Evolutionary conservation across 2,329 filamentous ascomycete species (phyloP), one percentile per base, ranked within the genome.

Genomic region (Hymenoscyphus albidus): DNA sequence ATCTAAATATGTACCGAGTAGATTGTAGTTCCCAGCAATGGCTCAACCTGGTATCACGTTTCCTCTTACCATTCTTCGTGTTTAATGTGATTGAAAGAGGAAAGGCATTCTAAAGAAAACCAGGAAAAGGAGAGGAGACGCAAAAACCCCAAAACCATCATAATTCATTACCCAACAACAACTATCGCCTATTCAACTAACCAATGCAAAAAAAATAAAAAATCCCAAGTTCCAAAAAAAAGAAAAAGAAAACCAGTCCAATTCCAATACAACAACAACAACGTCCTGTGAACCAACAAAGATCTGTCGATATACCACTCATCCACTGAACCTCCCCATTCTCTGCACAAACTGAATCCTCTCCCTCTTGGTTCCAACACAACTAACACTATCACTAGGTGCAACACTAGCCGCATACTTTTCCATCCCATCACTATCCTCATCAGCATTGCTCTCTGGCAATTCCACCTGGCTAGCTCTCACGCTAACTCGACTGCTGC

Each of bases 311-410:
- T 54, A 54, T 54, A 12, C 7, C 42, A 22, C 18, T 22, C 22
- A 54, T 1, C 48, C 48, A 27, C 18, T 54, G 22, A 54, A 54
- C 12, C 48, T 27, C 9, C 62, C 66, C 66, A 73, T 70, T 56
- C 72, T 66, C 14, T 69, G 67, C 44, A 65, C 62, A 58, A 72
- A 62, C 14, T 70, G 61, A 39, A 71, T 66, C 62, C 70, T 64
- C 62, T 74, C 71, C 62, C 64, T 67, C 67, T 74, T 74, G 32
- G 61, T 71, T n/a, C 84, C 85, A n/a, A 87, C 79, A 69, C 83
- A 85, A 72, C 84, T 87, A 63, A 88, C 85, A 70, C 85, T 88
- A 72, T 88, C 85, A 70, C 81, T 83, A 1, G 85, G 85, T 55
- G 81, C 83, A 42, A 88, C 77, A 69, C 83, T 86, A 59, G 78